These are phyloP conservation scores for Fraxinus quadrangulata DNA, from an alignment of 257 asterid genomes.

Conservation along the genomic window DNA sequence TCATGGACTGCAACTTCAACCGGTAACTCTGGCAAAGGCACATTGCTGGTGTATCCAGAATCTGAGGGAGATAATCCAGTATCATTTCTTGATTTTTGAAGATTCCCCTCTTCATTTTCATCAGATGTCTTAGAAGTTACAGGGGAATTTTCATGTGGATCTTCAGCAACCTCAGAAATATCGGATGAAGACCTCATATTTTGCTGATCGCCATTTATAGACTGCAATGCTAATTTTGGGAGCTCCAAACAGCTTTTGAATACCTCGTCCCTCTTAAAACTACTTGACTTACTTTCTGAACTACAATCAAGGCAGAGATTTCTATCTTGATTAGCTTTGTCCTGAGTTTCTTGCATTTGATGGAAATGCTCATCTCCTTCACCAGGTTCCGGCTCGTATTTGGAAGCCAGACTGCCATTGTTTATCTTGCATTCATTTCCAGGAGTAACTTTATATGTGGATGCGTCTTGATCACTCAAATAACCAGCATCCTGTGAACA, in stretches of 20 bases:
- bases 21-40: slow-evolving; percentile 35
- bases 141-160: slow-evolving; percentile 36
- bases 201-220: slow-evolving; percentile 30
- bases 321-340: slow-evolving; percentile 30
- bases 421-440: slow-evolving; percentile 26
- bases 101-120: slow-evolving; percentile 40
- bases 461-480: slow-evolving; percentile 36
- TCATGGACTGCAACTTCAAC: slow-evolving; percentile 34
- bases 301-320: slow-evolving; percentile 26
- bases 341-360: slow-evolving; percentile 35
- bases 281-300: slow-evolving; percentile 32
- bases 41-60: slow-evolving; percentile 32
- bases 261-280: slow-evolving; percentile 48
- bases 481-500: slow-evolving; percentile 52
- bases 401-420: slow-evolving; percentile 28
- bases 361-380: slow-evolving; percentile 36
- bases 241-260: slow-evolving; percentile 83
- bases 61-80: slow-evolving; percentile 24
- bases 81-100: slow-evolving; percentile 38
- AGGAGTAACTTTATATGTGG: slow-evolving; percentile 31
- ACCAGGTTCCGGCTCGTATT: slow-evolving; percentile 32
- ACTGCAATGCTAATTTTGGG: slow-evolving; percentile 43
- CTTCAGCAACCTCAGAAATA: slow-evolving; percentile 34
- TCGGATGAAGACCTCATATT: slow-evolving; percentile 33
- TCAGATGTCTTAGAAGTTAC: slow-evolving; percentile 30